Base-by-base conservation (phyloP, 768 basidiomycete genomes). In the Plicaturopsis crispa region DNA sequence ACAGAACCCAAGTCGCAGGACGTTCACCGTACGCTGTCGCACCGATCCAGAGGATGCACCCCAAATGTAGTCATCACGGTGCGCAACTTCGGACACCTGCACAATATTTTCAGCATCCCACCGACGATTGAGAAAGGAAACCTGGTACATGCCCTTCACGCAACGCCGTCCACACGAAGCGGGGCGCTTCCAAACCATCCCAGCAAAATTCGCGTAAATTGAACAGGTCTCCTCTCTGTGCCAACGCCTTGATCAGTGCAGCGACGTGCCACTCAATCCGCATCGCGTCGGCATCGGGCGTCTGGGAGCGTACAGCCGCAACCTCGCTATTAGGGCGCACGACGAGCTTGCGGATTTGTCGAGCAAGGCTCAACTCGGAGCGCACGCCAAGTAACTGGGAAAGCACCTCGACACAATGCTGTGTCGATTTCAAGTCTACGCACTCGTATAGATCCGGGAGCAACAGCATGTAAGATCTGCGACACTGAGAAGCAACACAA, bases 131-230 rank as follows among this genome's bases (percentile, higher is more conserved):
- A 35, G 16, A 5, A 2, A 18, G 16, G 16, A 34, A 36, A 17
- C 16, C 5, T 6, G n/a, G 28, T 11, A 36, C 31, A 31, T 35
- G 49, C 48, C 39, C 40, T 31, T 38, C 38, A 6, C 41, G 42
- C n/a, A 51, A 37, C 20, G 24, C 26, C 13, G 41, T 37, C 50
- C 50, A 51, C 12, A 51, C 35, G 4, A 35, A 42, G 22, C 20
- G 36, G 24, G 50, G 49, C 19, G 40, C 42, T 28, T 47, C 46
- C 43, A 39, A 16, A 16, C 50, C 48, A 23, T 49, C 43, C 50
- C 45, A 51, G 19, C 34, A 40, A 24, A 51, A 51, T 11, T 38
- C 42, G n/a, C 38, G 38, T 6, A 49, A 36, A 21, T 36, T 21
- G 14, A 24, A 18, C 22, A 49, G 31, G 22, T 36, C 39, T 6